A percentile compares a stretch with the other conserved stretches of the same genome.
Evolutionary conservation across 805 yeast genomes (phyloP).

Genomic region (Metschnikowia noctiluminum): DNA sequence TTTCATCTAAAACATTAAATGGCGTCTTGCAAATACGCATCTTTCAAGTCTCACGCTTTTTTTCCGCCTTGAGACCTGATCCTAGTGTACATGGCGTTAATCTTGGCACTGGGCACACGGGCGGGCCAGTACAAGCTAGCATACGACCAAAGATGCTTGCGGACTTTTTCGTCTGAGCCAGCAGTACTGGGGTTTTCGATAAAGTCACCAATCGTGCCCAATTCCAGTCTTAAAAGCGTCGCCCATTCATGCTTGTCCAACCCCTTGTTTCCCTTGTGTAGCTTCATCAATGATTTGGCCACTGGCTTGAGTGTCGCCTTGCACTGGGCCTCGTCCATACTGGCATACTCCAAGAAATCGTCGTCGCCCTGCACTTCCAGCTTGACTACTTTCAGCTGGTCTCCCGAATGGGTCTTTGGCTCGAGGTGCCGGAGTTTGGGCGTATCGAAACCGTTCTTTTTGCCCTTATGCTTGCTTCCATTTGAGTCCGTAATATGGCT

Average conservation of each 20-base stretch:
- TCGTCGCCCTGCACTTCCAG: slow-evolving; percentile 25
- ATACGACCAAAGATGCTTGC: slow-evolving; percentile 78
- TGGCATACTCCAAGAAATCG: slow-evolving; percentile 55
- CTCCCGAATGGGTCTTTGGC: slow-evolving; percentile 11
- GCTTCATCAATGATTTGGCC: slow-evolving; percentile 57
- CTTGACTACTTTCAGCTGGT: slow-evolving; percentile 13
- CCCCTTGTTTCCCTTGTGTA: slow-evolving; percentile 71
- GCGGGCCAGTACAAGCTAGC: slow-evolving; percentile 88
- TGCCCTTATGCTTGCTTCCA: slow-evolving; percentile 5
- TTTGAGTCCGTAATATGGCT: neutral
- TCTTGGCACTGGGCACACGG: slow-evolving; percentile 68
- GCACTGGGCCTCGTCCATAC: slow-evolving; percentile 75
- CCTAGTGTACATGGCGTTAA: slow-evolving; percentile 73
- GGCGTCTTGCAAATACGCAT: too few relatives aligned
- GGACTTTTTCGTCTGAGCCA: slow-evolving; percentile 33
- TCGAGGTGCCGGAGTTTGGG: slow-evolving; percentile 17
- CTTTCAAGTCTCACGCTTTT: slow-evolving; percentile 6
- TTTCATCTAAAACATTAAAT: too few relatives aligned
- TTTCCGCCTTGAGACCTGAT: slow-evolving; percentile 32
- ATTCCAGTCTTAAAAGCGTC: slow-evolving; percentile 59
- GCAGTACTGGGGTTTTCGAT: slow-evolving; percentile 42
- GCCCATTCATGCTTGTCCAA: slow-evolving; percentile 79
- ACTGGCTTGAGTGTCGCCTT: slow-evolving; percentile 62
- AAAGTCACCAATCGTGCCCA: slow-evolving; percentile 70
- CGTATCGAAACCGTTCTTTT: slow-evolving; percentile 13